phyloP scores from a whole-genome alignment of 2,329 filamentous ascomycete genomes.

The Exophiala spinifera region DNA sequence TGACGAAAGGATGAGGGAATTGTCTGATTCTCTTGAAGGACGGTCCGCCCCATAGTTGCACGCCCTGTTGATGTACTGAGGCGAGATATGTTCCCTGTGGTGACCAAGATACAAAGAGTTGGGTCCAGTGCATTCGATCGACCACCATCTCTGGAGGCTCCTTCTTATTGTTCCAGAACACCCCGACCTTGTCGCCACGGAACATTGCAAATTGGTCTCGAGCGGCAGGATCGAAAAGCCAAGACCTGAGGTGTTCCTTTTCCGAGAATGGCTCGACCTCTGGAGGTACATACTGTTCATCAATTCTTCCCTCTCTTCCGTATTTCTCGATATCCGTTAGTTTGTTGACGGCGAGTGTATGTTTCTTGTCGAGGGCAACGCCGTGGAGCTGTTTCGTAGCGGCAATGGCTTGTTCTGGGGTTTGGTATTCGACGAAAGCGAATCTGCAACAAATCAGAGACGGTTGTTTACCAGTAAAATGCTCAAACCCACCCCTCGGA shows the following conservation, averaged over 20 bases:
- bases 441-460: conserved; percentile 56
- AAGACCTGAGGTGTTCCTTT: conserved; percentile 92
- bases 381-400: conserved; percentile 86
- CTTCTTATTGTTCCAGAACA: conserved; percentile 98
- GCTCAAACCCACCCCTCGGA: conserved; percentile 68
- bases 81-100: conserved; percentile 90
- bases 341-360: conserved; percentile 95
- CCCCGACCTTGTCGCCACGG: conserved; percentile 83
- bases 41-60: conserved; percentile 91
- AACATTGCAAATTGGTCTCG: conserved; percentile 96
- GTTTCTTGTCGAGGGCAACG: conserved; percentile 90
- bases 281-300: conserved; percentile 84
- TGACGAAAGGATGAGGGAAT: conserved; percentile 92
- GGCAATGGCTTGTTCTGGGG: conserved; percentile 80
- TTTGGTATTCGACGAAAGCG: conserved; percentile 95
- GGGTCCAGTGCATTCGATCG: conserved; percentile 93
- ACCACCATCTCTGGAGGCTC: conserved; percentile 84
- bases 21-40: conserved; percentile 88
- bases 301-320: conserved; percentile 86
- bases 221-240: conserved; percentile 82
- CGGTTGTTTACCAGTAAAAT: background rate
- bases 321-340: conserved; percentile 96
- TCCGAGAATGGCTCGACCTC: conserved; percentile 80
- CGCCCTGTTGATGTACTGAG: conserved; percentile 92
- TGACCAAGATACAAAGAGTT: conserved; percentile 97